A percentile compares a stretch with the other conserved stretches of the same genome.
These are phyloP conservation scores for Neonectria ditissima DNA, from an alignment of 2,329 filamentous ascomycete genomes.

Conservation along the genomic window DNA sequence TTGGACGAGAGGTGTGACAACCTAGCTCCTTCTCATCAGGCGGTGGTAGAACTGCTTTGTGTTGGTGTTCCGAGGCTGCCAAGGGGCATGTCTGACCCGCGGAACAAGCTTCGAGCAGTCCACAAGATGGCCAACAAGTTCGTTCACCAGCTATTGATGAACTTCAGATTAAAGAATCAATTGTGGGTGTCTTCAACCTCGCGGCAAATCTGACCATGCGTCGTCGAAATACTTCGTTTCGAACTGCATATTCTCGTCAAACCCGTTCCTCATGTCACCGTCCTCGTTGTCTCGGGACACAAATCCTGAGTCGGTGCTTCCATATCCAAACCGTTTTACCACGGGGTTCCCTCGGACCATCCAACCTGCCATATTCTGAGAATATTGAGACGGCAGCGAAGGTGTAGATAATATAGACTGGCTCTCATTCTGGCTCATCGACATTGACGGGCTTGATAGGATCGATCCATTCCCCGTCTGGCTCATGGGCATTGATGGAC, in stretches of 20 bases:
- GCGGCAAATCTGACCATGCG: not conserved
- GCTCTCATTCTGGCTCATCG: not conserved
- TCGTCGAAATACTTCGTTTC: not conserved
- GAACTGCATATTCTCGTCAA: not conserved
- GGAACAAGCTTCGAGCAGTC: not conserved
- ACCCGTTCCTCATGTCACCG: not conserved
- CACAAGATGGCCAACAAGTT: not conserved
- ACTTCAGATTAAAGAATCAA: not conserved
- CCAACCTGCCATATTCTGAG: not conserved
- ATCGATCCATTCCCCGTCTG: not conserved
- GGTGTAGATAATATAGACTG: not conserved
- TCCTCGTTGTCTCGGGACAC: not conserved
- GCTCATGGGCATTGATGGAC: not conserved
- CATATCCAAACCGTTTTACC: not conserved
- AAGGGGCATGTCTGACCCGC: not conserved
- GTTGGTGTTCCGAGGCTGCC: not conserved
- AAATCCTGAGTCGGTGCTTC: conserved; percentile 1
- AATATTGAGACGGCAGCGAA: not conserved
- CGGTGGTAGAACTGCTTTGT: not conserved
- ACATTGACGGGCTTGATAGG: not conserved
- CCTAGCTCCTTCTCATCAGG: not conserved
- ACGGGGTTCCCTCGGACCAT: not conserved
- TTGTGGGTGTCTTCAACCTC: not conserved
- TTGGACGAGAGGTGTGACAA: not conserved
- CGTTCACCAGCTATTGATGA: not conserved